phyloP scores from a whole-genome alignment of 306 rosid species.

The Castanea sativa region DNA sequence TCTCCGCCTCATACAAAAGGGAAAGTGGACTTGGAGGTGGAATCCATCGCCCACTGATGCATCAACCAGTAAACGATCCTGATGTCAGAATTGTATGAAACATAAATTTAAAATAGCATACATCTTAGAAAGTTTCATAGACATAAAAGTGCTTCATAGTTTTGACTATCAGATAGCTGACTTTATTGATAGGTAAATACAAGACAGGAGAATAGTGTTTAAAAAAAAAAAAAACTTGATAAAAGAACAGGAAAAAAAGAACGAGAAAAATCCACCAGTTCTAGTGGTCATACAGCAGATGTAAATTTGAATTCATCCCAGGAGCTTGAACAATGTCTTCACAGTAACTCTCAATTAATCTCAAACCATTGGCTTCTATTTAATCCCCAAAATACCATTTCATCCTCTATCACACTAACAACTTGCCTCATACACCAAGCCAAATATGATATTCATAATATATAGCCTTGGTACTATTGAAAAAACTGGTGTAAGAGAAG shows the following conservation, averaged over 20 bases:
- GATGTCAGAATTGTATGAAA: constrained; percentile 81
- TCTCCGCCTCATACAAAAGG: constrained; percentile 79
- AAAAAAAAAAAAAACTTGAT: neutral
- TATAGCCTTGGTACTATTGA: no score
- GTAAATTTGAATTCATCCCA: neutral
- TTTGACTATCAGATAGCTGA: constrained; percentile 5
- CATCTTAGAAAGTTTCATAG: constrained; percentile 35
- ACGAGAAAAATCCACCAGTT: neutral
- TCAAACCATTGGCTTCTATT: no score
- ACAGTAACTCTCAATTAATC: neutral
- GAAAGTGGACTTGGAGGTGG: constrained; percentile 66
- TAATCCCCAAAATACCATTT: no score
- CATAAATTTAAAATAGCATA: constrained; percentile 52
- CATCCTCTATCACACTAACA: neutral
- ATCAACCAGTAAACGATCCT: constrained; percentile 83
- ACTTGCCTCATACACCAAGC: neutral
- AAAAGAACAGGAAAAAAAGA: neutral
- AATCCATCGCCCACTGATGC: constrained; percentile 97
- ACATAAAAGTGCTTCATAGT: constrained; percentile 28
- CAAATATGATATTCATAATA: neutral
- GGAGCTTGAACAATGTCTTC: neutral
- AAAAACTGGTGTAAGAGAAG: no score
- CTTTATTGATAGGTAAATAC: neutral
- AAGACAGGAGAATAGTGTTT: neutral
- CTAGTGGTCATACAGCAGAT: neutral